Conservation (phyloP, 305 asterid genomes). For the Ilex paraguariensis region DNA sequence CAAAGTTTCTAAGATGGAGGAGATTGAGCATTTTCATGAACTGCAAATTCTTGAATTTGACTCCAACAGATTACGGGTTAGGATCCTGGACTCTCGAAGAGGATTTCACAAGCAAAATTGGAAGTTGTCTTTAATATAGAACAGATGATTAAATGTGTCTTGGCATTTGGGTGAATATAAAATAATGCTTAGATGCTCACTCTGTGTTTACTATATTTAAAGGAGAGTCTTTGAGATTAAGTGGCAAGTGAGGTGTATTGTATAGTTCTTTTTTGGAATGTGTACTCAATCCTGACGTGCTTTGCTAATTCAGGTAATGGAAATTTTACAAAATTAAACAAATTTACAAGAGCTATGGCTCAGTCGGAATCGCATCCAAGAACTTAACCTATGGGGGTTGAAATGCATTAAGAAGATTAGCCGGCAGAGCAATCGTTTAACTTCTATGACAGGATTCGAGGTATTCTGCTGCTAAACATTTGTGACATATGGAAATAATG, state of each 20-base stretch:
- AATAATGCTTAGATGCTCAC: no score
- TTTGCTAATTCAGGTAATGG: slow-evolving; percentile 53
- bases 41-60: slow-evolving; percentile 96
- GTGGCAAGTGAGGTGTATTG: no score
- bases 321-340: slow-evolving; percentile 58
- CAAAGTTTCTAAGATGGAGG: slow-evolving; percentile 83
- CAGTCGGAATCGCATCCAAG: slow-evolving; percentile 77
- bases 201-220: no score
- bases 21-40: slow-evolving; percentile 77
- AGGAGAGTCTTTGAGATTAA: no score
- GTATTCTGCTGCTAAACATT: slow-evolving; percentile 23
- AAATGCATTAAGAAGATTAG: slow-evolving; percentile 89
- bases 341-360: slow-evolving; percentile 93
- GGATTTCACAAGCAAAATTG: slow-evolving; percentile 4
- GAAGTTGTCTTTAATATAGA: background rate
- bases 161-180: no score
- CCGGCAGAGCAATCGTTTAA: slow-evolving; percentile 93
- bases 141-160: background rate
- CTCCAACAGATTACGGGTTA: slow-evolving; percentile 83
- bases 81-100: slow-evolving; percentile 18
- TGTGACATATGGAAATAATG: no score
- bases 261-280: no score
- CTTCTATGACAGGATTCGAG: slow-evolving; percentile 83
- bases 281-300: background rate
- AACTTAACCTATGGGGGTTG: slow-evolving; percentile 62